These are phyloP conservation scores for Hypoxylon rubiginosum DNA, from an alignment of 2,329 filamentous ascomycete species.

Conservation along the genomic window DNA sequence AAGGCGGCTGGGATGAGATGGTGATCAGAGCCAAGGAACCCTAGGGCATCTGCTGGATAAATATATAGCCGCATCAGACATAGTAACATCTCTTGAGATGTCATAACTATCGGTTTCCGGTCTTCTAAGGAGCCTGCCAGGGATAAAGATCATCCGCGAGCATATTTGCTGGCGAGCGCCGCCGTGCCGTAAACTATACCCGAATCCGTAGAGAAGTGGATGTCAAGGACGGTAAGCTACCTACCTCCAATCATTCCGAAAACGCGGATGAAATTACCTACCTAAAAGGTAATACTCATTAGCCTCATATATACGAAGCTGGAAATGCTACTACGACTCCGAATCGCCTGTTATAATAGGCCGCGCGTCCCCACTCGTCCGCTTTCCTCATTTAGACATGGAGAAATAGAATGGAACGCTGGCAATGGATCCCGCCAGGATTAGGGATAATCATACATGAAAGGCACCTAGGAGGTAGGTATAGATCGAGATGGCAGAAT, in stretches of 20 bases:
- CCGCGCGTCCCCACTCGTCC: neutral
- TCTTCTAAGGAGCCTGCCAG: neutral
- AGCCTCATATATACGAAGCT: neutral
- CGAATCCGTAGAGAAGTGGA: neutral
- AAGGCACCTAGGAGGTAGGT: neutral
- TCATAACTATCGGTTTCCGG: neutral
- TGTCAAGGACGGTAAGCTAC: neutral
- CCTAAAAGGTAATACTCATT: neutral
- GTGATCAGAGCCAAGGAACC: neutral
- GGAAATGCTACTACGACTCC: neutral
- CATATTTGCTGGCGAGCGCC: neutral
- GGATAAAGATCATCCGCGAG: neutral
- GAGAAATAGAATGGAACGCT: constrained; percentile 4
- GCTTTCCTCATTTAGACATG: constrained; percentile 9
- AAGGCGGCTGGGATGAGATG: neutral
- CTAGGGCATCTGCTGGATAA: neutral
- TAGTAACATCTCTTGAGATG: neutral
- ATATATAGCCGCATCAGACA: neutral
- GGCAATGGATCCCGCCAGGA: neutral
- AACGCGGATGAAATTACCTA: neutral
- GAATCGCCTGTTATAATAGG: neutral
- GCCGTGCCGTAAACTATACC: neutral
- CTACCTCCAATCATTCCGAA: neutral
- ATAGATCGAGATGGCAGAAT: no score
- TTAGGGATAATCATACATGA: neutral